These are phyloP conservation scores for Penicillium sp. DNA, from an alignment of 2,329 filamentous ascomycete genomes.

Conservation along the genomic window DNA sequence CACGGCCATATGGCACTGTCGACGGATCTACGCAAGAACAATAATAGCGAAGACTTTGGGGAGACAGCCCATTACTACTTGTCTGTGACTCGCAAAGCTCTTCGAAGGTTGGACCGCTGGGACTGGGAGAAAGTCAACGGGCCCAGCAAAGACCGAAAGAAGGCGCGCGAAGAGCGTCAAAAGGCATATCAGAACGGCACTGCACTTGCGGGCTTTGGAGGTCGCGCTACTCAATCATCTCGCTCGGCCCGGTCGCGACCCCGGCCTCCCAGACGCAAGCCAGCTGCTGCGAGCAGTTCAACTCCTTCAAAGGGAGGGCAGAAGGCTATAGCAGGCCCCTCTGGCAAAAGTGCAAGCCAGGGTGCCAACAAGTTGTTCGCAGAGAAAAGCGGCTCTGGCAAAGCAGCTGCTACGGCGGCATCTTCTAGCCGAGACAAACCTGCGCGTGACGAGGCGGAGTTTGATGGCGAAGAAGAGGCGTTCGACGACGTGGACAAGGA, in stretches of 20 bases:
- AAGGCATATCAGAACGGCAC: constrained; percentile 24
- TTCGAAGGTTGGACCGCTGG: constrained; percentile 44
- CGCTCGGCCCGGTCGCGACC: constrained; percentile 10
- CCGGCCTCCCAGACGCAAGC: constrained; percentile 13
- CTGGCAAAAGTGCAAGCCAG: neutral
- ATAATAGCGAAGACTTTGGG: constrained; percentile 46
- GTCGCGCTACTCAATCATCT: constrained; percentile 9
- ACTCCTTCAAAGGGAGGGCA: constrained; percentile 4
- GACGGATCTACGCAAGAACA: constrained; percentile 10
- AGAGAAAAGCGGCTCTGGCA: neutral
- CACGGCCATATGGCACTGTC: constrained; percentile 42
- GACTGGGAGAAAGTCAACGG: constrained; percentile 41
- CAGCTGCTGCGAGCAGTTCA: neutral
- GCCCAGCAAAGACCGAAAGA: constrained; percentile 34
- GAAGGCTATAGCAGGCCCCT: neutral
- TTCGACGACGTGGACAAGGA: constrained; percentile 38
- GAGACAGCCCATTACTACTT: constrained; percentile 45
- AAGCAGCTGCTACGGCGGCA: constrained; percentile 15
- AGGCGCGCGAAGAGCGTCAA: constrained; percentile 35
- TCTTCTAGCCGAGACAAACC: constrained; percentile 4
- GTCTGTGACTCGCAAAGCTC: constrained; percentile 40
- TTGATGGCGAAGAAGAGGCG: constrained; percentile 31
- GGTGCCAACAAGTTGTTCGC: neutral
- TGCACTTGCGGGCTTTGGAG: constrained; percentile 17
- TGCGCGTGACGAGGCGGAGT: constrained; percentile 15